Evolutionary conservation across 352 stramenopile species (phyloP).

Genomic region (Phytopythium vexans): DNA sequence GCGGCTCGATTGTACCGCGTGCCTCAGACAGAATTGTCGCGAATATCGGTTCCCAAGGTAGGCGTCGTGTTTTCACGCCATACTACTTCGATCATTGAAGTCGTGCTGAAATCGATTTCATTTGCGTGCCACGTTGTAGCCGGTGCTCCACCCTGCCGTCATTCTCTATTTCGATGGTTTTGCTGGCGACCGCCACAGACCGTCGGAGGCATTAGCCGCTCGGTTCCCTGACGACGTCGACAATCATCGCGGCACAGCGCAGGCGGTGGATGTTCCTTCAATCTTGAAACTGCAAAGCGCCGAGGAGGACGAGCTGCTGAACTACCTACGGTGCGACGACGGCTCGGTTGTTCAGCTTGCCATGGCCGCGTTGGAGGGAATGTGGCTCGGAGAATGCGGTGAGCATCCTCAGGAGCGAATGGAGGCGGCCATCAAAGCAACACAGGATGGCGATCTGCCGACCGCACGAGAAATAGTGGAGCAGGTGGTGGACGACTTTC

Average conservation of each 20-base stretch:
- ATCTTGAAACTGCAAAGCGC: slow-evolving; percentile 74
- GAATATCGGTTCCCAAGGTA: background rate
- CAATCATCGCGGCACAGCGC: slow-evolving; percentile 3
- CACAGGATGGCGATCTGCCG: slow-evolving; percentile 30
- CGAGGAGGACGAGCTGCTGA: slow-evolving; percentile 57
- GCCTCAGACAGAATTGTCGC: slow-evolving; percentile 20
- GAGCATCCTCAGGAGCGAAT: slow-evolving; percentile 35
- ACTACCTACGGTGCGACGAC: slow-evolving; percentile 66
- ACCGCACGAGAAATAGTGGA: slow-evolving; percentile 43
- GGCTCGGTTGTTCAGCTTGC: slow-evolving; percentile 70
- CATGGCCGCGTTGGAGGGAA: slow-evolving; percentile 64
- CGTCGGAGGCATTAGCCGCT: slow-evolving; percentile 53
- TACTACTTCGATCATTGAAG: background rate
- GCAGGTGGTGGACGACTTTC: slow-evolving; percentile 39
- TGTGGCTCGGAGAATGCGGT: slow-evolving; percentile 63
- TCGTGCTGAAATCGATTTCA: background rate
- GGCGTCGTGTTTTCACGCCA: too few relatives aligned
- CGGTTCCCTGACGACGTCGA: slow-evolving; percentile 56
- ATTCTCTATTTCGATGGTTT: slow-evolving; percentile 83
- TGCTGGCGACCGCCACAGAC: slow-evolving; percentile 47
- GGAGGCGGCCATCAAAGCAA: slow-evolving; percentile 20
- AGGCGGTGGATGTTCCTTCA: slow-evolving; percentile 30
- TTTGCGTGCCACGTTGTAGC: slow-evolving; percentile 16
- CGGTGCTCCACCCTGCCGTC: slow-evolving; percentile 55
- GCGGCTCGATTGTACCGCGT: slow-evolving; percentile 52